phyloP scores from a whole-genome alignment of 306 rosid species.

The Ziziphus jujuba region DNA sequence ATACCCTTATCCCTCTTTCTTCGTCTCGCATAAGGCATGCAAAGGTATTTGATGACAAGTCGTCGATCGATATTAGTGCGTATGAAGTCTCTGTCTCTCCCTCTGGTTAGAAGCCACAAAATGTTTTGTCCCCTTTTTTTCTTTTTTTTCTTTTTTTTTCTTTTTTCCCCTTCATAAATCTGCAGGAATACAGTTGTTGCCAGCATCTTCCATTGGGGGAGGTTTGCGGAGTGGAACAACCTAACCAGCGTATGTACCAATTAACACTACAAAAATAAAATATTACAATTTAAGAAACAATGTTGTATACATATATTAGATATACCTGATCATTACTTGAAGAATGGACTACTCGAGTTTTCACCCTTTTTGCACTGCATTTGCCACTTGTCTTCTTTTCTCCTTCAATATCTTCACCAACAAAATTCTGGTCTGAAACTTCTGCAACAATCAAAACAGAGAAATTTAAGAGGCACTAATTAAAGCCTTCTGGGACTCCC shows the following conservation, averaged over 20 bases:
- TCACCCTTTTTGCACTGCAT: slow-evolving; percentile 8
- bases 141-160: too few species aligned
- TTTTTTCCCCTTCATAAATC: background rate
- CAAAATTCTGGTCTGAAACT: slow-evolving; percentile 31
- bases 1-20: too few species aligned
- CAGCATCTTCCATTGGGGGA: background rate
- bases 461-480: background rate
- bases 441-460: slow-evolving; percentile 19
- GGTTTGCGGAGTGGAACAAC: slow-evolving; percentile 21
- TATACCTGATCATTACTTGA: slow-evolving; percentile 22
- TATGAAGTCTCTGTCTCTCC: too few species aligned
- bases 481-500: background rate
- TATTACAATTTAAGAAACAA: background rate
- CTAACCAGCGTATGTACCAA: slow-evolving; percentile 1
- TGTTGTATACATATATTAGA: too few species aligned
- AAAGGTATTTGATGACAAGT: too few species aligned
- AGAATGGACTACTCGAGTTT: background rate
- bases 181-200: background rate
- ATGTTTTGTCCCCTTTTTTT: too few species aligned
- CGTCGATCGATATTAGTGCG: too few species aligned
- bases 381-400: background rate
- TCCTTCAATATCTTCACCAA: slow-evolving; percentile 11
- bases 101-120: too few species aligned
- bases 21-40: too few species aligned
- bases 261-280: too few species aligned